These are phyloP conservation scores for Mucuna pruriens DNA, from an alignment of 306 rosid species.

Conservation along the genomic window DNA sequence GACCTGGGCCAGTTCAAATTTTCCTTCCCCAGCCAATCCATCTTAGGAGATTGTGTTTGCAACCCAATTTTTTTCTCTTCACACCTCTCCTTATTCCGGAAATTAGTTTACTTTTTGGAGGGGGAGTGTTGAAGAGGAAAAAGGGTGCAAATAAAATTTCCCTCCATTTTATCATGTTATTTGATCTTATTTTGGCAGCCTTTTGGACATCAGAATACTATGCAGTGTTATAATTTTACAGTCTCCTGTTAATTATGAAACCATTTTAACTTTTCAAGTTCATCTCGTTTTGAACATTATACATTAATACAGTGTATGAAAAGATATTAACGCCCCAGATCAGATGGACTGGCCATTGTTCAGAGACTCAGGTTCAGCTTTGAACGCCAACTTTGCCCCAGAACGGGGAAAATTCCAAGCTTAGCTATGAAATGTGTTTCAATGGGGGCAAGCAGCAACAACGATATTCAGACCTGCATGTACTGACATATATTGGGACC, in stretches of 20 bases:
- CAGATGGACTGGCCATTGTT: constrained; percentile 51
- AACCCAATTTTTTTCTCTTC: not conserved
- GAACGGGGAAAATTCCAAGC: constrained; percentile 35
- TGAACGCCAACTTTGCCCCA: constrained; percentile 31
- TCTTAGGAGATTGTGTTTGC: not conserved
- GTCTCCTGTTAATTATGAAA: not conserved
- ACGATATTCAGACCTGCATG: constrained; percentile 42
- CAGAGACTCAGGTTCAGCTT: constrained; percentile 49
- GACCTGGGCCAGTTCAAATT: not conserved
- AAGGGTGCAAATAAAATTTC: not conserved
- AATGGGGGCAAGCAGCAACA: constrained; percentile 48
- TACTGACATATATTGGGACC: constrained; percentile 48
- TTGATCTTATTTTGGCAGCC: not conserved
- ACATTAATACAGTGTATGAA: constrained; percentile 49
- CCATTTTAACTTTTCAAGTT: not conserved
- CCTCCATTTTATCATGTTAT: not conserved
- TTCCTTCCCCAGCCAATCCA: not conserved
- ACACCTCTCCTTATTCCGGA: not conserved
- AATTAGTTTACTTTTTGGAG: not conserved
- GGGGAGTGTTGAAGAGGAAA: not conserved
- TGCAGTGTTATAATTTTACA: not conserved
- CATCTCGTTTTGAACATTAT: constrained; percentile 14
- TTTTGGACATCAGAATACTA: not conserved
- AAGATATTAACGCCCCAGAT: constrained; percentile 43
- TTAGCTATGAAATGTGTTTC: constrained; percentile 38